Evolutionary conservation across 495 filamentous ascomycete species (phyloP), one percentile per base, ranked within the genome.

Genomic region (Tetracladium setigerum): DNA sequence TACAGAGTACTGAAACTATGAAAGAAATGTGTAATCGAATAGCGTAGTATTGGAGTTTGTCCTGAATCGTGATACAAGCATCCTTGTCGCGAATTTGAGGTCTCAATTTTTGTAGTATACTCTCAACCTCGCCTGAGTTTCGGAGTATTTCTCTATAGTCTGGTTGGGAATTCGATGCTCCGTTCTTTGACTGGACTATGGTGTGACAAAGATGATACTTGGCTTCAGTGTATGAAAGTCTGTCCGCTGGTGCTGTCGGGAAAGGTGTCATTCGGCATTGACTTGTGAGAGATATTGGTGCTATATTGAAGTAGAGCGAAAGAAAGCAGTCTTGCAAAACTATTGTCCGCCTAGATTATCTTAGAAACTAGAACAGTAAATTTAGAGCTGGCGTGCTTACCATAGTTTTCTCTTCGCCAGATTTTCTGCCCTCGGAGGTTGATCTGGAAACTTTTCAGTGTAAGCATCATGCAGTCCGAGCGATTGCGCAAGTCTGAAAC

Each of bases 311-410:
- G 2, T 69, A 73, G 36, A 75, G 45, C 2, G 70, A 74, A 0
- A 70, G 71, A 27, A 75, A 55, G 1, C 69, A 71, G 48, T 75
- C 72, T 40, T 75, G 72, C 72, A 70, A 75, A 13, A 67, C 54
- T 31, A 68, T 70, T 12, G 69, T 73, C 72, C 72, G 74, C 69
- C 69, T 72, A 22, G 4, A 30, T 22, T 24, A 15, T 24, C 53
- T 8, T 37, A 14, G 37, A 7, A 17, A 12, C n/a, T 35, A n/a
- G 32, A 11, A 11, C n/a, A 35, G 11, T 11, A 11, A 35, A 11
- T n/a, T 11, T 11, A 75, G n/a, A n/a, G n/a, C 8, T 9, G n/a
- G n/a, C 8, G n/a, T n/a, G n/a, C 31, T 8, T 9, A 34, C 31
- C 31, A 65, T 63, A 39, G 70, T 67, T 46, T 68, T 73, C 16